A percentile compares a stretch with the other conserved stretches of the same genome.
phyloP scores from a whole-genome alignment of 306 rosid species.

The Glycyrrhiza uralensis region DNA sequence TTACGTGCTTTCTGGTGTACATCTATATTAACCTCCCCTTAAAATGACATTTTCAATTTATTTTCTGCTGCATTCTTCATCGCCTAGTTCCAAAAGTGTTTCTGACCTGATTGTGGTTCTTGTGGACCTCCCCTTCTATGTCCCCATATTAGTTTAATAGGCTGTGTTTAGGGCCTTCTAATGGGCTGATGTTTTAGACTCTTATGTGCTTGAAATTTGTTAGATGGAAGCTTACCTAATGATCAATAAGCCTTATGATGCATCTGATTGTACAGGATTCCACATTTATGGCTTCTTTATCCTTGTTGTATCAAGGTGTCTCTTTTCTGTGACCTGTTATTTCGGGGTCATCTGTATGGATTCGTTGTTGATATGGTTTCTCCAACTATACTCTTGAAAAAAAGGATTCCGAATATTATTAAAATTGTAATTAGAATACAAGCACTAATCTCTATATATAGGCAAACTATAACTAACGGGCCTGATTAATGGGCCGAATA shows the following conservation, averaged over 20 bases:
- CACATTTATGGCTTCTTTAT: neutral
- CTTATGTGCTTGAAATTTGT: neutral
- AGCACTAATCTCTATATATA: no score
- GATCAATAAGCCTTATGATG: neutral
- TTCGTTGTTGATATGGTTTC: neutral
- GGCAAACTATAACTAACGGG: no score
- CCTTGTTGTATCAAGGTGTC: neutral
- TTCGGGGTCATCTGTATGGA: neutral
- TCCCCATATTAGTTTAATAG: neutral
- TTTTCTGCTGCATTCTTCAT: neutral
- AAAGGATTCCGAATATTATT: no score
- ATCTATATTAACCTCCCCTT: neutral
- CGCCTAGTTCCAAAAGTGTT: neutral
- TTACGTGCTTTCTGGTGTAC: neutral
- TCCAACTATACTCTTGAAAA: no score
- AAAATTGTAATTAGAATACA: no score
- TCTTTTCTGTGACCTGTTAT: neutral
- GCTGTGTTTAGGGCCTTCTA: neutral
- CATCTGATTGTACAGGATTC: neutral
- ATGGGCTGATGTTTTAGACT: neutral
- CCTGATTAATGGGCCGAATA: no score
- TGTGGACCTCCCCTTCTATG: neutral
- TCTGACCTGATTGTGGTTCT: constrained; percentile 4
- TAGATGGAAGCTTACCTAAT: neutral
- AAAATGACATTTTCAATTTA: neutral